A percentile compares a stretch with the other conserved stretches of the same genome.
These are phyloP conservation scores for Aspergillus sp. DNA, from an alignment of 2,329 filamentous ascomycete genomes.

Conservation along the genomic window DNA sequence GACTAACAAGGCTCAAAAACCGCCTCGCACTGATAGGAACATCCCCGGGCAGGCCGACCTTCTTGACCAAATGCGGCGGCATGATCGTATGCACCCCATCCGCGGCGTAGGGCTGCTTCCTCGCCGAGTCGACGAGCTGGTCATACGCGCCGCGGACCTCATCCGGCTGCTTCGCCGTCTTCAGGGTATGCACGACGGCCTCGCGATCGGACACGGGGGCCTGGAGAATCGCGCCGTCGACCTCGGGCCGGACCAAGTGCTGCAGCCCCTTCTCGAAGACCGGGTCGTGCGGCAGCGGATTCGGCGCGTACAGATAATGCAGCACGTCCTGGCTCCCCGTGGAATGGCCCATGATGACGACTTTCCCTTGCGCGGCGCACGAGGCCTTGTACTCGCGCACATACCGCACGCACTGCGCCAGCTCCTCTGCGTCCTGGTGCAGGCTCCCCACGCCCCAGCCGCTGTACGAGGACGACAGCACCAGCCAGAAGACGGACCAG, in stretches of 20 bases:
- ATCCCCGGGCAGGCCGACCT: conserved; percentile 21
- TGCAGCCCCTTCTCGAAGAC: conserved; percentile 16
- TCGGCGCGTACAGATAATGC: conserved; percentile 48
- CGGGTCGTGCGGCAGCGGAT: conserved; percentile 25
- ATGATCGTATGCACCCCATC: conserved; percentile 21
- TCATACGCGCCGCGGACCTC: conserved; percentile 20
- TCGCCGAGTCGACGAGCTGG: conserved; percentile 26
- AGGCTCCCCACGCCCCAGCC: conserved; percentile 48
- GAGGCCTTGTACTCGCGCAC: conserved; percentile 32
- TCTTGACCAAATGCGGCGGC: conserved; percentile 24
- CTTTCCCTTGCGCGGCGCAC: conserved; percentile 30
- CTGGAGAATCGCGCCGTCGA: conserved; percentile 73
- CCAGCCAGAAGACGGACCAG: conserved; percentile 46
- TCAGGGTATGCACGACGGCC: conserved; percentile 43
- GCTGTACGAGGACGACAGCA: conserved; percentile 44
- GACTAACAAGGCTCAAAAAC: conserved; percentile 49
- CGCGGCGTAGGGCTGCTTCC: conserved; percentile 14
- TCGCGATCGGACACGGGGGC: conserved; percentile 72
- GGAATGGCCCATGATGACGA: conserved; percentile 61
- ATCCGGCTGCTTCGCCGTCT: conserved; percentile 11
- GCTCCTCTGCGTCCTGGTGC: conserved; percentile 45
- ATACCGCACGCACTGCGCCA: conserved; percentile 44
- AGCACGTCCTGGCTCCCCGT: conserved; percentile 62
- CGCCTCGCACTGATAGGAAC: conserved; percentile 47
- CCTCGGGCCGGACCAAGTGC: conserved; percentile 36